Conservation (phyloP, 2,329 filamentous ascomycete species). For the Hypomyces rosellus region DNA sequence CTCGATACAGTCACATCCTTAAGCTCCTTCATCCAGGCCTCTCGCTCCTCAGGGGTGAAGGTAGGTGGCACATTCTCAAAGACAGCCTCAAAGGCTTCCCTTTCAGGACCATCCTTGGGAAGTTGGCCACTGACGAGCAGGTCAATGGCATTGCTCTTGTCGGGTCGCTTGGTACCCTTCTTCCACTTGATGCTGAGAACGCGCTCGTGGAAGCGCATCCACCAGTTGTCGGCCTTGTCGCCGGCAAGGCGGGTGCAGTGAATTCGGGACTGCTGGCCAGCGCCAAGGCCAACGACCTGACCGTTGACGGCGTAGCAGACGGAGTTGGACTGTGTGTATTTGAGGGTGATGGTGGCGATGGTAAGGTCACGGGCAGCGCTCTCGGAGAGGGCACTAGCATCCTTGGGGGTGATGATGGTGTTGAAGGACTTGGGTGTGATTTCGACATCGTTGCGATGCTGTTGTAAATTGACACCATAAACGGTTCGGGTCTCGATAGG, state of each 20-base stretch:
- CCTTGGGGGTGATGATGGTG: slow-evolving; percentile 81
- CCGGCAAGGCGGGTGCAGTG: slow-evolving; percentile 97
- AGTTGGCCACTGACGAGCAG: slow-evolving; percentile 87
- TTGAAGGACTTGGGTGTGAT: slow-evolving; percentile 82
- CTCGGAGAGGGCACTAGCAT: slow-evolving; percentile 65
- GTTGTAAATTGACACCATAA: slow-evolving; percentile 81
- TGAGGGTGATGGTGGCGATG: slow-evolving; percentile 92
- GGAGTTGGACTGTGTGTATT: slow-evolving; percentile 98
- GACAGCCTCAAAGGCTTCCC: slow-evolving; percentile 76
- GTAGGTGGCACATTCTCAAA: slow-evolving; percentile 83
- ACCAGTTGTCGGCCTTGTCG: slow-evolving; percentile 99
- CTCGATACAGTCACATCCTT: slow-evolving; percentile 79
- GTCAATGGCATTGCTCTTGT: slow-evolving; percentile 98
- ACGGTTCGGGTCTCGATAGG: slow-evolving; percentile 81
- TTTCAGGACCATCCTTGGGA: slow-evolving; percentile 76
- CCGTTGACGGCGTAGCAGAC: slow-evolving; percentile 96
- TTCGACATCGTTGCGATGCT: slow-evolving; percentile 86
- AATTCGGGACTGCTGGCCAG: slow-evolving; percentile 94
- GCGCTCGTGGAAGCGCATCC: slow-evolving; percentile 94
- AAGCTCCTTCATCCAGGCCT: slow-evolving; percentile 79
- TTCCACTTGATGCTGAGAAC: slow-evolving; percentile 91
- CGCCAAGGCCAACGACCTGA: slow-evolving; percentile 88
- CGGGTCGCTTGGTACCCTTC: slow-evolving; percentile 90
- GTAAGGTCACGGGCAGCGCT: slow-evolving; percentile 82
- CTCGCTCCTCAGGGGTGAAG: slow-evolving; percentile 79